Conservation (phyloP, 345 rosid species). For the Eucalyptus tenuipes region DNA sequence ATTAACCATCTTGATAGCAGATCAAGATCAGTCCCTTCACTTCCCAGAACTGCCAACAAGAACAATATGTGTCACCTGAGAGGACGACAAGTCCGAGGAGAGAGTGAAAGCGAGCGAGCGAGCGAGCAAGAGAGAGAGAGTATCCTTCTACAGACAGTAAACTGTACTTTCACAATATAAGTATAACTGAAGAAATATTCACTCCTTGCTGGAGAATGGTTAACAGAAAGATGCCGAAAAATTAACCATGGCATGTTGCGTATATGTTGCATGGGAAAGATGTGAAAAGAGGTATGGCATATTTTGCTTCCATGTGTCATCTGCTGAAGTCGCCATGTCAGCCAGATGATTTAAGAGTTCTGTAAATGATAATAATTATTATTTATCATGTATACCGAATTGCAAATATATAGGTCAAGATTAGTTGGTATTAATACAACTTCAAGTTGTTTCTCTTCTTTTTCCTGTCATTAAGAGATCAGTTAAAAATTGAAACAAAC, state of each 20-base stretch:
- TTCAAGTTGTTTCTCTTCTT: not conserved
- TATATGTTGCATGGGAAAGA: conserved; percentile 1
- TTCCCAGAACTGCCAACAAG: not conserved
- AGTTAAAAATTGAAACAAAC: not conserved
- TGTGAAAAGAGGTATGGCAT: conserved; percentile 19
- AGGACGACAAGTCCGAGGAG: not conserved
- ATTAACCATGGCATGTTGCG: not conserved
- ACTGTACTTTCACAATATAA: not conserved
- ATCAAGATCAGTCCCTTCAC: not conserved
- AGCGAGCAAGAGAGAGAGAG: not conserved
- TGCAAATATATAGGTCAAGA: not conserved
- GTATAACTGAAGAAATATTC: not conserved
- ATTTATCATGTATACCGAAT: not conserved
- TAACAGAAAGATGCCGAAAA: conserved; percentile 1
- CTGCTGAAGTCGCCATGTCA: conserved; percentile 1
- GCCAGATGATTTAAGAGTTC: not conserved
- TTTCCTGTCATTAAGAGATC: not conserved
- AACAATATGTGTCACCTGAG: not conserved
- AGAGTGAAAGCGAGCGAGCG: not conserved
- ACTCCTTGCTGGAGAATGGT: not conserved
- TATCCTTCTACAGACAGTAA: not conserved
- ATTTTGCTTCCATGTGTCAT: conserved; percentile 6
- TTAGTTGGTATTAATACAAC: not conserved
- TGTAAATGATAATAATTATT: not conserved
- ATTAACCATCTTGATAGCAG: not conserved